Base-by-base conservation (phyloP, 306 rosid genomes). In the Trifolium fragiferum region DNA sequence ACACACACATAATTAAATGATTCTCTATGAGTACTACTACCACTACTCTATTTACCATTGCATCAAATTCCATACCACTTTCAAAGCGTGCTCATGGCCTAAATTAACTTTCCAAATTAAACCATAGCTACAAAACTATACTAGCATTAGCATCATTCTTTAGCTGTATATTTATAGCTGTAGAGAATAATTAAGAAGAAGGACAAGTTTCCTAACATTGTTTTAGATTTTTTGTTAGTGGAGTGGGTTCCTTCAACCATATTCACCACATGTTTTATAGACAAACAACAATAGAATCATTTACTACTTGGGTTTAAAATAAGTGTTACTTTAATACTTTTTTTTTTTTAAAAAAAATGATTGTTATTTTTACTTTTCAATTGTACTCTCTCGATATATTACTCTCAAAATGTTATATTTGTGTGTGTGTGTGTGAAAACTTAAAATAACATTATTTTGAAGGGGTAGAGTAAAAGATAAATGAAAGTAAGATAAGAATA, bases 1-100 rank as follows among this genome's bases (percentile, higher is more conserved):
- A 25, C 58, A 32, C 23, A 19, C 54, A 68, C 25, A 74, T 35
- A 63, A 63, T 1, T 37, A 7, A 37, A 49, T 74, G 58, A 35
- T 70, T 70, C 65, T 37, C 46, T 27, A 15, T 23, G 21, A 14
- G 33, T 44, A 44, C 4, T 14, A 44, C n/a, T n/a, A n/a, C n/a
- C 25, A 3, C 23, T 49, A 4, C 5, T 19, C 12, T n/a, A n/a
- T n/a, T 66, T 47, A 43, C 59, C 12, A 18, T 11, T 59, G 64
- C 81, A 60, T 77, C 81, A 47, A 69, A 60, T 69, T 69, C 76
- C 54, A 67, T 76, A 50, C 57, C 65, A 38, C 57, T 65, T n/a
- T 15, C 12, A 76, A 55, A 76, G 68, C 70, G 47, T 47, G 72
- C 76, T 68, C 10, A 4, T 2, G 20, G 11, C 8, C 57, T n/a